Evolutionary conservation across 305 asterid genomes (phyloP).

Genomic region (Ilex paraguariensis): DNA sequence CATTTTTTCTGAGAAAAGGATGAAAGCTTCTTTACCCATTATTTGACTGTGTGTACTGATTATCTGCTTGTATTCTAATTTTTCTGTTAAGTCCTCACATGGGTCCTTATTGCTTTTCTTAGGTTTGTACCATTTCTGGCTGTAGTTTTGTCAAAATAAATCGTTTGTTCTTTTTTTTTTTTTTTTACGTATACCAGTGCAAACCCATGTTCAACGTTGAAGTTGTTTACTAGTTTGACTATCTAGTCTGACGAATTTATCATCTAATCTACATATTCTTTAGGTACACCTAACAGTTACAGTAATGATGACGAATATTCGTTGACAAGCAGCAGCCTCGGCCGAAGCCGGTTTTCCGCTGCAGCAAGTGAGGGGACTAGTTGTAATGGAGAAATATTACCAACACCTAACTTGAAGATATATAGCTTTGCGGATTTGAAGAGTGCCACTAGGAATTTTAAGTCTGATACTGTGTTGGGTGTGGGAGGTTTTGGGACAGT

Average conservation of each 20-base stretch:
- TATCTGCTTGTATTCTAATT: neutral
- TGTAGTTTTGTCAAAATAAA: no score
- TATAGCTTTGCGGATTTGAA: constrained; percentile 59
- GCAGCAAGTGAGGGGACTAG: constrained; percentile 46
- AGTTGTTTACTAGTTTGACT: neutral
- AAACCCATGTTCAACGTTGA: neutral
- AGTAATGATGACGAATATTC: constrained; percentile 53
- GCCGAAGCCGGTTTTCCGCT: constrained; percentile 62
- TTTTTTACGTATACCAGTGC: no score
- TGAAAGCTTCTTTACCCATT: neutral
- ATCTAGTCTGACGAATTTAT: constrained; percentile 9
- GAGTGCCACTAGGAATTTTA: constrained; percentile 62
- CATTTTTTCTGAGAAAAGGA: neutral
- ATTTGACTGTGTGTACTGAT: neutral
- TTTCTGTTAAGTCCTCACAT: constrained; percentile 1
- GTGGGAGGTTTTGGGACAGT: constrained; percentile 89
- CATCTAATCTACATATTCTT: constrained; percentile 6
- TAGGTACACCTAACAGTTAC: constrained; percentile 47
- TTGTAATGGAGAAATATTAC: constrained; percentile 46
- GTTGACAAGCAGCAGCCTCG: constrained; percentile 55
- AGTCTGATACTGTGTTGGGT: constrained; percentile 67
- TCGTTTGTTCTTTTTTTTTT: no score
- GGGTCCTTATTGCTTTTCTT: neutral
- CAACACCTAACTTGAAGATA: constrained; percentile 46
- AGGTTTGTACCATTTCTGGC: no score